Conservation (phyloP, 306 rosid genomes). For the Vicia villosa region DNA sequence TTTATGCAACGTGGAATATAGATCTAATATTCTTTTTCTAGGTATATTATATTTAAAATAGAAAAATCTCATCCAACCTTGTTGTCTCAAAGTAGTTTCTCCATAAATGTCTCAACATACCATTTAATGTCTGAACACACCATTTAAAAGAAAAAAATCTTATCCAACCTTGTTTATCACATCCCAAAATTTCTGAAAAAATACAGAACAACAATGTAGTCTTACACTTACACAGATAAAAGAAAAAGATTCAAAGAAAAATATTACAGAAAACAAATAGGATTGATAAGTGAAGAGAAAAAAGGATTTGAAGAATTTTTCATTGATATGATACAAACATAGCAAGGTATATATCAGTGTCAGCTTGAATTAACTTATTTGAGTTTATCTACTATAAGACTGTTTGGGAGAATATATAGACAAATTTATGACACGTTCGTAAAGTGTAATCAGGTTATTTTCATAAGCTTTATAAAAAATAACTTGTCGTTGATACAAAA, state of each 20-base stretch:
- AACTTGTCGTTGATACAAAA: too few species aligned
- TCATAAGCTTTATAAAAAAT: too few species aligned
- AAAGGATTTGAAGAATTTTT: not conserved
- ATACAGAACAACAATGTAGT: conserved; percentile 5
- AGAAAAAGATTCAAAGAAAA: not conserved
- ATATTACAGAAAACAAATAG: not conserved
- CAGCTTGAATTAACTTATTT: too few species aligned
- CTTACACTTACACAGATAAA: not conserved
- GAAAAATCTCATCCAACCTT: too few species aligned
- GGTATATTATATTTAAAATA: too few species aligned
- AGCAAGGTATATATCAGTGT: too few species aligned
- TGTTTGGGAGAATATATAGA: too few species aligned
- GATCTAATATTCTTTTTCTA: conserved; percentile 36
- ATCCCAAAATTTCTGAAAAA: conserved; percentile 32
- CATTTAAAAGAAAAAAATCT: conserved; percentile 15
- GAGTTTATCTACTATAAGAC: too few species aligned
- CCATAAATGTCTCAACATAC: too few species aligned
- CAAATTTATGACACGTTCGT: too few species aligned
- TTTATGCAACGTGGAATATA: conserved; percentile 3
- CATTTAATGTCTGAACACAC: too few species aligned
- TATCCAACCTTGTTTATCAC: conserved; percentile 1
- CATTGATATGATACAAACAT: not conserved
- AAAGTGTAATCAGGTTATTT: too few species aligned
- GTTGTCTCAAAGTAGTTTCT: conserved; percentile 12
- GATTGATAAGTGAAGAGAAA: not conserved